Percentiles rank a stretch among this genome's conserved stretches.
These are phyloP conservation scores for Avicennia marina DNA, from an alignment of 257 asterid species.

Conservation along the genomic window DNA sequence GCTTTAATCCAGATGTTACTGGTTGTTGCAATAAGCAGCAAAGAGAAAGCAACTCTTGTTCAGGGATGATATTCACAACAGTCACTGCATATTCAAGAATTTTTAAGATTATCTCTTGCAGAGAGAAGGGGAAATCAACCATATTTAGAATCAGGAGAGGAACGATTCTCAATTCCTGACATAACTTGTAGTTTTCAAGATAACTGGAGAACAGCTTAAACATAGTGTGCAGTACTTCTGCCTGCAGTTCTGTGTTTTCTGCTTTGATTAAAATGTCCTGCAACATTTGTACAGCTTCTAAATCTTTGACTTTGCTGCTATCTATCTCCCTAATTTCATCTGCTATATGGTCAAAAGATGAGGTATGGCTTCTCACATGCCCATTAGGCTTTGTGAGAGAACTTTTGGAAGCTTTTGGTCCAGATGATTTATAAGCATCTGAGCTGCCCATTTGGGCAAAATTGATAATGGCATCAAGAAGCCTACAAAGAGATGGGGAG, in stretches of 20 bases:
- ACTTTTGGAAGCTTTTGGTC: too few species aligned
- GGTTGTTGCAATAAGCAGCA: constrained; percentile 97
- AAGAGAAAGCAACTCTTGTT: constrained; percentile 94
- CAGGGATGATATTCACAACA: constrained; percentile 93
- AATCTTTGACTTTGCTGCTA: constrained; percentile 80
- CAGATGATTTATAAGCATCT: constrained; percentile 34
- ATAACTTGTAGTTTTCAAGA: constrained; percentile 86
- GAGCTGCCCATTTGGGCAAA: constrained; percentile 81
- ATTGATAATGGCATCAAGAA: constrained; percentile 80
- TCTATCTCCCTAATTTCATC: constrained; percentile 89
- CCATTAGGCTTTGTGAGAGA: constrained; percentile 56
- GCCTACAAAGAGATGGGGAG: constrained; percentile 79
- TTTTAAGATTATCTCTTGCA: constrained; percentile 92
- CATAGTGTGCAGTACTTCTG: constrained; percentile 86
- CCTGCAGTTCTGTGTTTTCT: constrained; percentile 81
- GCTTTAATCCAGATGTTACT: constrained; percentile 70
- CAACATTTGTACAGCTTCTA: constrained; percentile 95
- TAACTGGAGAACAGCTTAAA: constrained; percentile 93
- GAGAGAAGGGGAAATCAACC: constrained; percentile 80
- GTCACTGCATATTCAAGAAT: constrained; percentile 97
- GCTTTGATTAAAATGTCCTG: constrained; percentile 95
- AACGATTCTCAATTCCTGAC: constrained; percentile 93
- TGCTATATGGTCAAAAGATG: constrained; percentile 62
- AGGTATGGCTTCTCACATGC: constrained; percentile 64
- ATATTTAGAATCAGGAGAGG: constrained; percentile 95